Evolutionary conservation across 306 rosid species (phyloP).

Genomic region (Gastrolobium villosum): DNA sequence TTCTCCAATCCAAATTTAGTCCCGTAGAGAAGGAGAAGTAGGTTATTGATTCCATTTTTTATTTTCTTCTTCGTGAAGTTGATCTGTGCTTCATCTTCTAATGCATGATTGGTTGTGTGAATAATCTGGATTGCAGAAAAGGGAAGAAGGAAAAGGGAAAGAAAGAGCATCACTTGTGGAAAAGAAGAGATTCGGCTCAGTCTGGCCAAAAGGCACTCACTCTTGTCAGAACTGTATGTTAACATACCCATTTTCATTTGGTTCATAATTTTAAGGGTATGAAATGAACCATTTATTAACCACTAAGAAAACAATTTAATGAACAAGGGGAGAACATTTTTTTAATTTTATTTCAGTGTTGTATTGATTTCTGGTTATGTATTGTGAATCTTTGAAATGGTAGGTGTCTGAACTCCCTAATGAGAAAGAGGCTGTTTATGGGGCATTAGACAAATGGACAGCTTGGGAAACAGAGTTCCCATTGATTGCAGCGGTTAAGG

Average conservation of each 20-base stretch:
- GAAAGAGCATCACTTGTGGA: conserved; percentile 83
- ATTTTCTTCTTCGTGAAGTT: background rate
- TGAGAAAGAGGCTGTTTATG: conserved; percentile 88
- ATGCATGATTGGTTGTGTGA: conserved; percentile 20
- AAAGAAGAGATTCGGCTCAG: conserved; percentile 77
- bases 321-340: background rate
- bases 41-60: conserved; percentile 29
- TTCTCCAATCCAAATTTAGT: conserved; percentile 51
- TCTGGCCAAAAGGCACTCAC: conserved; percentile 90
- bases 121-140: conserved; percentile 61
- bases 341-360: background rate
- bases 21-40: conserved; percentile 64
- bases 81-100: background rate
- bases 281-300: conserved; percentile 2
- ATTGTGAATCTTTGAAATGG: conserved; percentile 43
- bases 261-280: conserved; percentile 19
- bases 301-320: background rate
- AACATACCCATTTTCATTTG: conserved; percentile 21
- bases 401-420: conserved; percentile 80
- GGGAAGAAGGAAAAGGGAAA: conserved; percentile 58
- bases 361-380: conserved; percentile 23
- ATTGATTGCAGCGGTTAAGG: conserved; percentile 82
- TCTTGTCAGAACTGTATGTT: conserved; percentile 79
- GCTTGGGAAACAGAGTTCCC: conserved; percentile 99
- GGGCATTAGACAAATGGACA: conserved; percentile 91